Base-by-base conservation (phyloP, 225 moss, liverwort and hornwort genomes). In the Asterella californica region DNA sequence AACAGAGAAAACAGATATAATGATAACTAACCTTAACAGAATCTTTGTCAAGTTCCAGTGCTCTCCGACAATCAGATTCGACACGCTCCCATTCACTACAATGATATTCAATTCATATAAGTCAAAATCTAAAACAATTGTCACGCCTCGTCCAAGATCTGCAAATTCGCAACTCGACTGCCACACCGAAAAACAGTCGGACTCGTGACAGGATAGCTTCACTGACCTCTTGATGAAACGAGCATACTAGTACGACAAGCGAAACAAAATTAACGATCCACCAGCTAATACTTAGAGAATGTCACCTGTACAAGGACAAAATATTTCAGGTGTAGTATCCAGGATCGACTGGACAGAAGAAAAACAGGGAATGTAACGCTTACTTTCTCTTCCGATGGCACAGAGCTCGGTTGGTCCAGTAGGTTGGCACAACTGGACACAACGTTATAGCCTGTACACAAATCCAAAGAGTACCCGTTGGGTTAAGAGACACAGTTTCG, bases 11-110 rank as follows among this genome's bases (percentile, higher is more conserved):
- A n/a, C n/a, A n/a, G n/a, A n/a, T n/a, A n/a, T n/a, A n/a, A n/a
- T n/a, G n/a, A n/a, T n/a, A n/a, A n/a, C n/a, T n/a, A n/a, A 96
- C 96, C 89, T 96, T 96, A 64, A 91, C 94, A 70, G 90, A 92
- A 84, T 91, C 84, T 76, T 91, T 92, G 82, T 96, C 94, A 76
- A 96, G 96, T 81, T 89, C 91, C 64, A 96, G 83, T 30, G 96
- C 96, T 72, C 82, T 92, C 82, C 88, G 81, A 84, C 96, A 96
- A 86, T 94, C 96, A 79, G 88, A 88, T 85, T 94, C 96, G 54
- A 96, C 94, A 80, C 85, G 86, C 75, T 83, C 81, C 96, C 96
- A 96, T 63, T 96, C 94, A 89, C 96, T 96, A 88, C 86, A 87
- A 37, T 18, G 42, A 71, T 46, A n/a, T 46, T n/a, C 24, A 27